Evolutionary conservation across 495 filamentous ascomycete genomes (phyloP), one percentile per base, ranked within the genome.

Genomic region (Hypoxylon fuscum): DNA sequence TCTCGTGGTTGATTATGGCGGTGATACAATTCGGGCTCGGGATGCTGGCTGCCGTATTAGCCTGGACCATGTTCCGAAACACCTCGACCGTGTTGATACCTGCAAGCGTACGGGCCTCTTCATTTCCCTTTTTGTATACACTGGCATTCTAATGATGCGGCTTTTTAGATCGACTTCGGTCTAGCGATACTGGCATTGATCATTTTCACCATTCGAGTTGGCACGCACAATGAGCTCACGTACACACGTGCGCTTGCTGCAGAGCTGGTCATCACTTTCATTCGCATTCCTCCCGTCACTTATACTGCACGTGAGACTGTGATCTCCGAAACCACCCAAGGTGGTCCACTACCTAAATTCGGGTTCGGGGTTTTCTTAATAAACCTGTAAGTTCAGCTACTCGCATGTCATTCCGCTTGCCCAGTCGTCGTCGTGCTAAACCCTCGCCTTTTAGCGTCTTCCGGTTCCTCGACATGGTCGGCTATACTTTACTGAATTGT

Each of bases 361-460:
- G 64, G 69, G 3, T 70, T 72, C 37, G 69, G 69, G 15, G 59
- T 72, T 35, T 72, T 72, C 40, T 62, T 72, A 50, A 72, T 72
- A 42, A 72, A 72, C 44, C 43, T 72, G 69, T 72, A 61, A 68
- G 69, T 60, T 5, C 11, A 9, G 14, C 21, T 22, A 22, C 34
- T 20, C 6, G 3, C 5, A 12, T 5, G 8, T 31, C 21, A 47
- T 20, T 4, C 25, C 15, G 23, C 32, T 29, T 5, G 7, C 20
- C 4, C 7, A 5, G 17, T n/a, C 10, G 12, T 10, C 11, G 34
- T 12, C 40, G 45, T 37, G 34, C 46, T 53, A 55, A 52, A 18
- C 43, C 47, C 12, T 27, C 56, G 3, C 40, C 42, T 46, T 17
- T 0, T 43, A 72, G 69, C 12, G 41, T 72, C 60, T 72, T 72